phyloP scores from a whole-genome alignment of 1,139 yeast genomes.

The Hemisphaericaspora xylanilytica region DNA sequence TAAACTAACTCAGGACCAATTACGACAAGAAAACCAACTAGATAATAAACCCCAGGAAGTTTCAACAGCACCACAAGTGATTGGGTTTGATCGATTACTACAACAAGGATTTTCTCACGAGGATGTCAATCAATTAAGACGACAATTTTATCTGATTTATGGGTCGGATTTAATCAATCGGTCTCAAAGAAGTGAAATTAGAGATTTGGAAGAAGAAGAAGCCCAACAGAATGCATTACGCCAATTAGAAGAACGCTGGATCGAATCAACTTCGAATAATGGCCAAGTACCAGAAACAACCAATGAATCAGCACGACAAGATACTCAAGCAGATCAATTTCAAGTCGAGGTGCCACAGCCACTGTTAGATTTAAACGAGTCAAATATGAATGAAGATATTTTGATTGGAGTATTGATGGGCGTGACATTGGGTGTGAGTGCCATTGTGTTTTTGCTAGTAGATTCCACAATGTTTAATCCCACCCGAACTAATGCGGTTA shows the following conservation, averaged over 20 bases:
- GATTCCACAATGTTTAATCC: slow-evolving; percentile 58
- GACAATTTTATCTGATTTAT: slow-evolving; percentile 70
- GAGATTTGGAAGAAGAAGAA: slow-evolving; percentile 45
- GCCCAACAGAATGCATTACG: slow-evolving; percentile 40
- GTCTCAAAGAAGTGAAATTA: slow-evolving; percentile 18
- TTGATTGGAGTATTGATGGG: slow-evolving; percentile 66
- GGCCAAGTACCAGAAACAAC: too few relatives aligned
- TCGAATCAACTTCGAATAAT: slow-evolving; percentile 66
- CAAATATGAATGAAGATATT: slow-evolving; percentile 53
- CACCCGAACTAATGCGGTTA: slow-evolving; percentile 58
- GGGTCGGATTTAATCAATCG: not conserved
- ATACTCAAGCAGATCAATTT: not conserved
- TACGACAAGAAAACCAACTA: slow-evolving; percentile 59
- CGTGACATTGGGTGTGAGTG: slow-evolving; percentile 59
- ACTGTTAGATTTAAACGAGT: slow-evolving; percentile 31
- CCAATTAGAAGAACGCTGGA: slow-evolving; percentile 86
- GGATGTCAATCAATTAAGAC: slow-evolving; percentile 68
- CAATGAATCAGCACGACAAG: slow-evolving; percentile 3
- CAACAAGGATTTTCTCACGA: slow-evolving; percentile 80
- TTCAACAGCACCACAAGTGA: slow-evolving; percentile 65
- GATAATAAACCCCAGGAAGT: slow-evolving; percentile 52
- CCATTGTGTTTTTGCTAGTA: slow-evolving; percentile 52
- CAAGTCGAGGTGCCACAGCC: slow-evolving; percentile 18
- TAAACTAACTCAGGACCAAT: slow-evolving; percentile 53
- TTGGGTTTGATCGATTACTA: slow-evolving; percentile 81